These are phyloP conservation scores for Staphylotrichum tortipilum DNA, from an alignment of 495 filamentous ascomycete species.

Conservation along the genomic window DNA sequence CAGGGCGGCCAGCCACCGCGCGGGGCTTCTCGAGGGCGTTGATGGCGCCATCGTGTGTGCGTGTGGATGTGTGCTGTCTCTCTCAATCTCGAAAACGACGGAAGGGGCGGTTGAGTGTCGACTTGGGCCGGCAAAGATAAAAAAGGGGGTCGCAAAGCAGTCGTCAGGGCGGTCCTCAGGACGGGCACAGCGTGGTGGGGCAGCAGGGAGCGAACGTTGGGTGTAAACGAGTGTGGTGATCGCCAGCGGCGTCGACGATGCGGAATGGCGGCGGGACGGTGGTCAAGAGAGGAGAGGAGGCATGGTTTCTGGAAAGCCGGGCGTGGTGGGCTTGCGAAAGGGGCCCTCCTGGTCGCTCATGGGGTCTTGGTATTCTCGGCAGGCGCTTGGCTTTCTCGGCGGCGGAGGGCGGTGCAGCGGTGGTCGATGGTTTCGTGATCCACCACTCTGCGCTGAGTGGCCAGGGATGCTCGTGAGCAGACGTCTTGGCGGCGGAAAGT, in stretches of 20 bases:
- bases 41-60: constrained; percentile 2
- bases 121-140: too few relatives aligned
- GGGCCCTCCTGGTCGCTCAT: neutral
- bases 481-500: constrained; percentile 8
- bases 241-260: constrained; percentile 5
- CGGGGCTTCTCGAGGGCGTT: constrained; percentile 2
- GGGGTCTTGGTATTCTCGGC: constrained; percentile 14
- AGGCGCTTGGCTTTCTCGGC: constrained; percentile 19
- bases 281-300: constrained; percentile 7
- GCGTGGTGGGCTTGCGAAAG: constrained; percentile 10
- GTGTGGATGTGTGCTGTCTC: neutral
- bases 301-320: constrained; percentile 10
- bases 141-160: neutral
- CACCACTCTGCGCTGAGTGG: constrained; percentile 3
- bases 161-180: neutral
- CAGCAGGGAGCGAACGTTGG: neutral
- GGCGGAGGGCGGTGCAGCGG: constrained; percentile 13
- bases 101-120: neutral
- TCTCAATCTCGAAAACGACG: neutral
- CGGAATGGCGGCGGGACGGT: neutral
- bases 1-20: constrained; percentile 15
- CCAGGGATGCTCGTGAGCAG: neutral
- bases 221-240: constrained; percentile 10
- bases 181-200: neutral
- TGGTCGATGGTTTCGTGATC: neutral